Percentiles rank a stretch among this genome's conserved stretches.
Evolutionary conservation across 2,329 filamentous ascomycete genomes (phyloP).

Genomic region (Paecilomyces niveus): DNA sequence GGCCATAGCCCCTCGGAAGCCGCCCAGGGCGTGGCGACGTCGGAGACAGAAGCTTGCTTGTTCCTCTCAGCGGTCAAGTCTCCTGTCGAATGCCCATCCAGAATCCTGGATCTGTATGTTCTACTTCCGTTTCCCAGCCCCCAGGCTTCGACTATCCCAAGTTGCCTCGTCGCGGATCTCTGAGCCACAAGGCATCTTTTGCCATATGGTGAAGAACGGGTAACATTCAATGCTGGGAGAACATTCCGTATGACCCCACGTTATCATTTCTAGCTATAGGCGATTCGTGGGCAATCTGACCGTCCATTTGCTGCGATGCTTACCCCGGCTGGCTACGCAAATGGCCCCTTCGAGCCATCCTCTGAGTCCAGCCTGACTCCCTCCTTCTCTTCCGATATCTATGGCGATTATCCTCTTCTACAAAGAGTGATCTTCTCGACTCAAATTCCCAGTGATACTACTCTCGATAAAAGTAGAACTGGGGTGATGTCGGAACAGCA

Average conservation of each 20-base stretch:
- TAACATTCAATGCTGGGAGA: slow-evolving; percentile 14
- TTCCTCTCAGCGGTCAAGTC: neutral
- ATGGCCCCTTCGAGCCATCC: slow-evolving; percentile 1
- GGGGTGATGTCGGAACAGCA: slow-evolving; percentile 9
- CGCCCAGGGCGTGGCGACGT: slow-evolving; percentile 15
- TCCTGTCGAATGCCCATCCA: neutral
- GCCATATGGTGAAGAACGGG: neutral
- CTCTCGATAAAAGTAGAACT: slow-evolving; percentile 2
- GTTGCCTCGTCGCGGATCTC: neutral
- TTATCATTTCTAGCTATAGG: slow-evolving; percentile 1
- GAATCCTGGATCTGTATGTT: neutral
- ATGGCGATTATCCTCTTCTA: slow-evolving; percentile 7
- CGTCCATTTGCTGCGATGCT: slow-evolving; percentile 2
- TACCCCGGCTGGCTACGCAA: slow-evolving; percentile 2
- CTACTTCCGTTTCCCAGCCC: neutral
- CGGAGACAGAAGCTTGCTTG: neutral
- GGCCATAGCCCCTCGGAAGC: slow-evolving; percentile 16
- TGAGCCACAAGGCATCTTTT: neutral
- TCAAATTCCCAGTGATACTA: slow-evolving; percentile 1
- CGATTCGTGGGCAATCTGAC: neutral
- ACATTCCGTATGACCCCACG: neutral
- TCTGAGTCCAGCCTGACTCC: neutral
- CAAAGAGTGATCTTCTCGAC: neutral
- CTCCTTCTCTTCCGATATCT: neutral
- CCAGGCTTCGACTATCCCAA: neutral